Conservation (phyloP, 352 stramenopile genomes). For the Plasmopara halstedii region DNA sequence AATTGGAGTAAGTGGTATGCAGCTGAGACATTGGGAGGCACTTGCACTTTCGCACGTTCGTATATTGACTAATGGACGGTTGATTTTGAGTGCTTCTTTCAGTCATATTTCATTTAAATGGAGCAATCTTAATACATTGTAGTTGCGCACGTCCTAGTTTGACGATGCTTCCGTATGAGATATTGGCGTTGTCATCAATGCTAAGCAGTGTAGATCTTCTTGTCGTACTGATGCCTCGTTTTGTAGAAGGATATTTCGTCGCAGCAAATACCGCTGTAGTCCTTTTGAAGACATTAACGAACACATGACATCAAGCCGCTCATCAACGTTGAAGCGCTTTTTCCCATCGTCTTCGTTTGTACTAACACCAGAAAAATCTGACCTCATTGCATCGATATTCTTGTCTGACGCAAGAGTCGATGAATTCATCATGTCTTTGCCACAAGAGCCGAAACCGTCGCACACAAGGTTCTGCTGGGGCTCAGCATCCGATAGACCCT, state of each 20-base stretch:
- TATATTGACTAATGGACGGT: too few relatives aligned
- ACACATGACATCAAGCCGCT: constrained; percentile 69
- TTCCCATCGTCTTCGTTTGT: constrained; percentile 6
- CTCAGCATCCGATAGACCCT: constrained; percentile 34
- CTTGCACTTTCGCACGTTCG: too few relatives aligned
- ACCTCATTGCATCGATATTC: constrained; percentile 10
- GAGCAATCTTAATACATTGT: neutral
- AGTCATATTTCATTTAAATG: too few relatives aligned
- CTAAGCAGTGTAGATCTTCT: constrained; percentile 53
- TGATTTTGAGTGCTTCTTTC: neutral
- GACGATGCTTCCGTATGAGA: constrained; percentile 1
- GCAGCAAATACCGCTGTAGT: constrained; percentile 50
- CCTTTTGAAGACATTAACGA: constrained; percentile 66
- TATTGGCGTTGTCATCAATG: constrained; percentile 25
- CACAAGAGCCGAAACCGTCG: constrained; percentile 26
- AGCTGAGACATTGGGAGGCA: too few relatives aligned
- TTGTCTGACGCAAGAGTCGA: constrained; percentile 6
- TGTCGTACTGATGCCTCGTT: constrained; percentile 28
- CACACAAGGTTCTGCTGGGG: constrained; percentile 12
- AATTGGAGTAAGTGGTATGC: too few relatives aligned
- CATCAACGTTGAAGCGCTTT: constrained; percentile 14
- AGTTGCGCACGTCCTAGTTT: neutral
- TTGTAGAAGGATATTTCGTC: constrained; percentile 41
- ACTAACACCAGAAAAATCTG: constrained; percentile 15
- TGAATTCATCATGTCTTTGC: constrained; percentile 10